Conservation (phyloP, 2,329 filamentous ascomycete species). For the Decorospora gaudefroyi region DNA sequence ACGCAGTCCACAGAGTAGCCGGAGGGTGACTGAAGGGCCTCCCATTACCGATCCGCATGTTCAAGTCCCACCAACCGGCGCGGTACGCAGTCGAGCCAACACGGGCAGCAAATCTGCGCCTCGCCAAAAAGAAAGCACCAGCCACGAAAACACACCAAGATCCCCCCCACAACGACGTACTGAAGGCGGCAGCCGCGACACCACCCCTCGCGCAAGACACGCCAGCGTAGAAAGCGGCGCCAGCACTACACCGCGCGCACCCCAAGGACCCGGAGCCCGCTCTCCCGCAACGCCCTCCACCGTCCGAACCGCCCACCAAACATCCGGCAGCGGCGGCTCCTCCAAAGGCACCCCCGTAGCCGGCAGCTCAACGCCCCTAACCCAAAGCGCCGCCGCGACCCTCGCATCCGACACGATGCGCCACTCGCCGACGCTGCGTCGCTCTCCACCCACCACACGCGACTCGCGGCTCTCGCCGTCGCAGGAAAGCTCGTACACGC, state of each 20-base stretch:
- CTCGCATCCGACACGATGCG: constrained; percentile 35
- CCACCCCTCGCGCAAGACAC: constrained; percentile 40
- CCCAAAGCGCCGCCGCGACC: constrained; percentile 38
- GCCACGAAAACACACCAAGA: constrained; percentile 36
- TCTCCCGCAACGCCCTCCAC: constrained; percentile 44
- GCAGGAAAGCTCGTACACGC: constrained; percentile 32
- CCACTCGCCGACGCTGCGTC: constrained; percentile 36
- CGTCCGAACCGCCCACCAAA: constrained; percentile 36
- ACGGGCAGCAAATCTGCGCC: constrained; percentile 31
- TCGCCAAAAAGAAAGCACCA: constrained; percentile 27
- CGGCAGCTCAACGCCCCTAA: constrained; percentile 32
- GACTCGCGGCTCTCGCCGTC: constrained; percentile 31
- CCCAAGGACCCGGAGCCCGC: constrained; percentile 35
- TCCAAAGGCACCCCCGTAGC: constrained; percentile 33
- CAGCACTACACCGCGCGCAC: constrained; percentile 41
- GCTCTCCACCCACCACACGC: constrained; percentile 37
- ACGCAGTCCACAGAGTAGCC: constrained; percentile 28
- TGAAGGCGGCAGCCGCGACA: constrained; percentile 39
- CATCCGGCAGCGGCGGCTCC: constrained; percentile 36
- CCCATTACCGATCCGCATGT: constrained; percentile 27
- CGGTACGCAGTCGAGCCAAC: constrained; percentile 36
- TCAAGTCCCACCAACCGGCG: constrained; percentile 26
- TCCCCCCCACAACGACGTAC: constrained; percentile 31
- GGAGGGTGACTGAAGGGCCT: constrained; percentile 34
- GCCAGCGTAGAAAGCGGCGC: constrained; percentile 39